phyloP scores from a whole-genome alignment of 2,329 filamentous ascomycete genomes.

The Cytospora leucostoma region DNA sequence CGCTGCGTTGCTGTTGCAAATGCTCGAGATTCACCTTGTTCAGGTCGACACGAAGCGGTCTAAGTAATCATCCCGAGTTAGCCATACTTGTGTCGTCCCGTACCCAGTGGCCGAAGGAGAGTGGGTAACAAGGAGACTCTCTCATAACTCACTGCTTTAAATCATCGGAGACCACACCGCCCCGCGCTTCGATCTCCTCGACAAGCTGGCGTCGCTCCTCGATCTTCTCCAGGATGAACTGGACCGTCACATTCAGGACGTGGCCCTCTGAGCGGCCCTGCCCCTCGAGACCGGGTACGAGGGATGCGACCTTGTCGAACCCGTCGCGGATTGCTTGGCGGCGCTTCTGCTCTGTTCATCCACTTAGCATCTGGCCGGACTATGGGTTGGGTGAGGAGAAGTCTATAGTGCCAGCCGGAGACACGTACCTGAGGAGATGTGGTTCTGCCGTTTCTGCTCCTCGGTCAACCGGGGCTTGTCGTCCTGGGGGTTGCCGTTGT shows the following conservation, averaged over 20 bases:
- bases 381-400: background rate
- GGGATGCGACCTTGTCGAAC: constrained; percentile 76
- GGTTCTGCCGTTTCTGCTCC: constrained; percentile 44
- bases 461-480: constrained; percentile 41
- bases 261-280: constrained; percentile 83
- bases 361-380: background rate
- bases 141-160: constrained; percentile 29
- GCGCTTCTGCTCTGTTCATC: constrained; percentile 38
- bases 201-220: constrained; percentile 60
- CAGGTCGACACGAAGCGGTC: constrained; percentile 16
- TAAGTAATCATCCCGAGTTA: background rate
- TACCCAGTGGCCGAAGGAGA: background rate
- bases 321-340: constrained; percentile 71
- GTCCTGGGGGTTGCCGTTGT: constrained; percentile 18
- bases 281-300: constrained; percentile 80
- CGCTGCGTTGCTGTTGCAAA: constrained; percentile 17
- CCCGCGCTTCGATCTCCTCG: constrained; percentile 58
- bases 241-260: constrained; percentile 72
- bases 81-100: background rate
- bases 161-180: constrained; percentile 53
- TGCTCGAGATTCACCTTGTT: constrained; percentile 24
- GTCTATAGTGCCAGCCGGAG: background rate
- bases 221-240: constrained; percentile 64
- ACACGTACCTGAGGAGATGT: constrained; percentile 39
- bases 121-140: too few relatives aligned